These are phyloP conservation scores for Neurospora sp. DNA, from an alignment of 495 filamentous ascomycete species.

Conservation along the genomic window DNA sequence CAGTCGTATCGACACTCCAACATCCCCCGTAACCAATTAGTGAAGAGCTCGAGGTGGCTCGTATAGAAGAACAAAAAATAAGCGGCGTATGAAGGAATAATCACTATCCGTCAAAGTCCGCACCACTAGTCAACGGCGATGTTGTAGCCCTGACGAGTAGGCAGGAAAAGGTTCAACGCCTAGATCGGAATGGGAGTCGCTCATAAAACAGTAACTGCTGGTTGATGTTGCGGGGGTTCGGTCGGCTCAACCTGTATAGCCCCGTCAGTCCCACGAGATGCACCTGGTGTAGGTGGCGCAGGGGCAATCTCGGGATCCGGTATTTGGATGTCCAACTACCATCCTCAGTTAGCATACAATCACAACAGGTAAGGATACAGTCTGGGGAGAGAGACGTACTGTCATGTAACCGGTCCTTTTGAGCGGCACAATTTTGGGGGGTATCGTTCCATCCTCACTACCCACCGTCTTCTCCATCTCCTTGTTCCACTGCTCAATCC, in stretches of 20 bases:
- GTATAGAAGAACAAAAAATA: neutral
- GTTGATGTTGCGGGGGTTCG: neutral
- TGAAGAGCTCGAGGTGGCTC: neutral
- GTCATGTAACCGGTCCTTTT: slow-evolving; percentile 82
- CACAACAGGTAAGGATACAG: too few species aligned
- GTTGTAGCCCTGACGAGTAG: neutral
- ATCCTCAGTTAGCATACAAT: slow-evolving; percentile 1
- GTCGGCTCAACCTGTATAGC: slow-evolving; percentile 4
- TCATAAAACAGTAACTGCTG: neutral
- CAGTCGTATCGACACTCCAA: neutral
- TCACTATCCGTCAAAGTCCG: neutral
- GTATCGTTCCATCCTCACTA: slow-evolving; percentile 40
- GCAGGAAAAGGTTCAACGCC: neutral
- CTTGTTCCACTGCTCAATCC: slow-evolving; percentile 72
- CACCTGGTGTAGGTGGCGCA: slow-evolving; percentile 18
- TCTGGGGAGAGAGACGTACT: slow-evolving; percentile 33
- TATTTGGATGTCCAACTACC: slow-evolving; percentile 28
- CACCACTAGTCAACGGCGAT: too few species aligned
- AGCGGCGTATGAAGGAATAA: neutral
- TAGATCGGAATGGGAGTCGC: neutral
- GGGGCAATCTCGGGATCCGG: slow-evolving; percentile 26
- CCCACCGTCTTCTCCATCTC: slow-evolving; percentile 45
- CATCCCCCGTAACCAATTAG: neutral
- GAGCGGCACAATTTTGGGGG: slow-evolving; percentile 63
- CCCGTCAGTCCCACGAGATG: slow-evolving; percentile 7